Conservation (phyloP, 2,329 filamentous ascomycete genomes). For the Graphiopsis chlorocephala region DNA sequence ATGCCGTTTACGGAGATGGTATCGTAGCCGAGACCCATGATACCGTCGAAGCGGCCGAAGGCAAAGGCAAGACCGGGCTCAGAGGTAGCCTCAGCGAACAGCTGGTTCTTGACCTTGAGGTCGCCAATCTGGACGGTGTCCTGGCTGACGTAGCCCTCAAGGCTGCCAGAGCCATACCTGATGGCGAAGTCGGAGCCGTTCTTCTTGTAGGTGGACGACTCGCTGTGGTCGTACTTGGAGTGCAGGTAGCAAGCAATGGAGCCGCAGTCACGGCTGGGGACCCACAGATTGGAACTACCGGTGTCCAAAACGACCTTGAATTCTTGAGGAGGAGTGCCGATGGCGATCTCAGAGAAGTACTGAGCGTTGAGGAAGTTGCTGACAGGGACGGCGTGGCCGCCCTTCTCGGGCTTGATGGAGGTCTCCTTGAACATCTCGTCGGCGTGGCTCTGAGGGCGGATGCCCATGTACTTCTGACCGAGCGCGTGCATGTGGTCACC, state of each 20-base stretch:
- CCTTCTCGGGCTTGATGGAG: slow-evolving; percentile 59
- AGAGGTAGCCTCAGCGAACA: slow-evolving; percentile 93
- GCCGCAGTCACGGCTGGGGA: slow-evolving; percentile 82
- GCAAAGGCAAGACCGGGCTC: slow-evolving; percentile 97
- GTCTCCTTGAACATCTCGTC: slow-evolving; percentile 78
- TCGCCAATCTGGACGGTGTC: slow-evolving; percentile 87
- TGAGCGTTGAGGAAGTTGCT: slow-evolving; percentile 99
- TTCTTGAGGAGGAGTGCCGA: slow-evolving; percentile 85
- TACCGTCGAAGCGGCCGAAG: slow-evolving; percentile 96
- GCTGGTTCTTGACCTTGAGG: slow-evolving; percentile 79
- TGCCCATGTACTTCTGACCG: slow-evolving; percentile 94
- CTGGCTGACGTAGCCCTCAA: slow-evolving; percentile 90
- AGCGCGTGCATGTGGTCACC: slow-evolving; percentile 77
- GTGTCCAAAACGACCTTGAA: slow-evolving; percentile 99
- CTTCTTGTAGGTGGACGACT: slow-evolving; percentile 87
- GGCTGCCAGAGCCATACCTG: slow-evolving; percentile 87
- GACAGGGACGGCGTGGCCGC: slow-evolving; percentile 77
- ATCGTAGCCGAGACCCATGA: slow-evolving; percentile 90
- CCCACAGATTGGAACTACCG: slow-evolving; percentile 98
- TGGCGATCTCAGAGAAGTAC: slow-evolving; percentile 95
- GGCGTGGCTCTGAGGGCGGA: slow-evolving; percentile 65
- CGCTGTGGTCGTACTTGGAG: slow-evolving; percentile 88
- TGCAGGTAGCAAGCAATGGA: slow-evolving; percentile 99
- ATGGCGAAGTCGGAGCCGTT: slow-evolving; percentile 94
- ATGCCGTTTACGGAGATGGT: slow-evolving; percentile 97